Evolutionary conservation across 805 yeast species (phyloP), one percentile per base, ranked within the genome.

Genomic region (Cyberlindnera misumaiensis): DNA sequence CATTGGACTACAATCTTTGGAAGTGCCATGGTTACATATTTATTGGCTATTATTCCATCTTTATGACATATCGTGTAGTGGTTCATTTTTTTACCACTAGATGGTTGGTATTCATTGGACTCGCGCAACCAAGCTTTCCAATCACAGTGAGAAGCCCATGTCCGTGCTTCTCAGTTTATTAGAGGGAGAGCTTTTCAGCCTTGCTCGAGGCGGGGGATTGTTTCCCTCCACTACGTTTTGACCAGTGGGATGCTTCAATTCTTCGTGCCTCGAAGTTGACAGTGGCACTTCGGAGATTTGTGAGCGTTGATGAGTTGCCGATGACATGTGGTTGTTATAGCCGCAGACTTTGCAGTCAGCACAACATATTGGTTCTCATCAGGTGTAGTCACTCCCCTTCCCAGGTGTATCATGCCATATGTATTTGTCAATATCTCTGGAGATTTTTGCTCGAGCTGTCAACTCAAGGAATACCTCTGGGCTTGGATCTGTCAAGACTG

Each of bases 1-100:
- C n/a, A n/a, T n/a, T n/a, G 69, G 65, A 15, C 18, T 29, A 12
- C 17, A 14, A 29, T 29, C 12, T 13, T 14, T 14, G 18, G 31
- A 17, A 29, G 24, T 20, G 8, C 8, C 24, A 20, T 20, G 24
- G 24, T 20, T 20, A 20, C 24, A 20, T 20, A 20, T 20, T 20
- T 20, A 20, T 20, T 20, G 24, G 24, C 8, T 20, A 20, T 20
- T 20, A 20, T 27, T 13, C 29, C 15, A 11, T 27, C 29, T n/a
- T 27, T 27, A 27, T 5, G 10, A 11, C 15, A n/a, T 18, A 11
- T 30, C 24, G 16, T 11, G 22, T 11, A 9, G 22, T 15, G 5
- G 13, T 12, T n/a, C n/a, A n/a, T n/a, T n/a, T 20, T 20, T 20
- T 8, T 20, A 9, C 27, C 34, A 11, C n/a, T 8, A 13, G 16